Evolutionary conservation across 257 asterid species (phyloP).

Genomic region (Solanum peruvianum): DNA sequence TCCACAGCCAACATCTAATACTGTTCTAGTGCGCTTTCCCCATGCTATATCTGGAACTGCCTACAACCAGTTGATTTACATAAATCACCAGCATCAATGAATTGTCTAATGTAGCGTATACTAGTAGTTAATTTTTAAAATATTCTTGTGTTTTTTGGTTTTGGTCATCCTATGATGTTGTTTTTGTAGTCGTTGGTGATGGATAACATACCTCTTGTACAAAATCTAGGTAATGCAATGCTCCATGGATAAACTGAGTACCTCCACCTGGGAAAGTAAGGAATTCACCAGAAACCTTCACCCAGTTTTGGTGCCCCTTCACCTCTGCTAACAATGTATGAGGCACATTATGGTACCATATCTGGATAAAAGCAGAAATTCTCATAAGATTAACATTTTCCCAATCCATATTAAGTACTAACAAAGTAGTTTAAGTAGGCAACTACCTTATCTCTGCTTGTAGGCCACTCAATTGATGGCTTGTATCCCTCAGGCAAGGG

Average conservation of each 20-base stretch:
- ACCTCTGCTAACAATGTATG: constrained; percentile 58
- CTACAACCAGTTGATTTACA: constrained; percentile 19
- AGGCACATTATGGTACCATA: constrained; percentile 87
- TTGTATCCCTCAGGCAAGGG: constrained; percentile 64
- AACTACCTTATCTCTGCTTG: constrained; percentile 77
- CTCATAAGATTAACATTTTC: neutral
- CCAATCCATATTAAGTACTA: neutral
- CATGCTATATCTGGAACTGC: constrained; percentile 78
- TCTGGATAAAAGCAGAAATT: constrained; percentile 23
- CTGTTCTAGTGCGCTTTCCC: constrained; percentile 70
- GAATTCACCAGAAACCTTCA: constrained; percentile 78
- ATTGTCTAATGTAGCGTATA: neutral
- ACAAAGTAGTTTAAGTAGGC: neutral
- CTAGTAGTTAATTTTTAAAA: neutral
- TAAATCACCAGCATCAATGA: neutral
- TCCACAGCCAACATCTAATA: constrained; percentile 83
- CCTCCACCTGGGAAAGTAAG: constrained; percentile 96
- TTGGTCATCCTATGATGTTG: neutral
- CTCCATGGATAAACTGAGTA: constrained; percentile 88
- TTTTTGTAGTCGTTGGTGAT: neutral
- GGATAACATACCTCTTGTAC: constrained; percentile 48
- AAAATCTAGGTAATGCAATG: constrained; percentile 69
- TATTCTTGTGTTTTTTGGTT: neutral
- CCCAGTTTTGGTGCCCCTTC: constrained; percentile 93
- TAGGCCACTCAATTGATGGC: constrained; percentile 63